These are phyloP conservation scores for Plicaturopsis crispa DNA, from an alignment of 768 basidiomycete genomes.

Conservation along the genomic window DNA sequence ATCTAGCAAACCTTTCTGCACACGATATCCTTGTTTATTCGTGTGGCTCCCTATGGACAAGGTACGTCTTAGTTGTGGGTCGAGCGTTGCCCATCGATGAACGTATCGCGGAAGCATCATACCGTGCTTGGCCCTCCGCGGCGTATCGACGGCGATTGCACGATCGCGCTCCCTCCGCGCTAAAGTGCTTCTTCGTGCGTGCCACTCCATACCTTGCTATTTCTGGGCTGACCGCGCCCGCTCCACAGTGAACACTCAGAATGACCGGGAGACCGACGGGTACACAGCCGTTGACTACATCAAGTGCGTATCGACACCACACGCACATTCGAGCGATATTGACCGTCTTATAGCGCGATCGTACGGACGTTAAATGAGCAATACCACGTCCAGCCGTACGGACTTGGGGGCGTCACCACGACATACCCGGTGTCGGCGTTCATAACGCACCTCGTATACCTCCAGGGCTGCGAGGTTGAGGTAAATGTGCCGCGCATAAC, in stretches of 20 bases:
- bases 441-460: conserved; percentile 78
- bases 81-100: background rate
- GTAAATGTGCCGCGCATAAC: conserved; percentile 57
- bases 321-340: too few relatives aligned
- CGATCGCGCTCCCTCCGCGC: conserved; percentile 61
- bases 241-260: conserved; percentile 69
- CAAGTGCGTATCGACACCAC: too few relatives aligned
- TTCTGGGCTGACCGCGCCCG: conserved; percentile 4
- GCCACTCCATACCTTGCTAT: background rate
- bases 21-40: conserved; percentile 80
- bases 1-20: conserved; percentile 50
- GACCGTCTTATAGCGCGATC: conserved; percentile 51
- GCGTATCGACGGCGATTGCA: conserved; percentile 73
- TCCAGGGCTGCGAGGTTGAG: conserved; percentile 51
- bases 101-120: conserved; percentile 65
- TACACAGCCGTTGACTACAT: conserved; percentile 85
- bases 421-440: conserved; percentile 74
- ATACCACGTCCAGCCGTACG: conserved; percentile 45
- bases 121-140: conserved; percentile 83
- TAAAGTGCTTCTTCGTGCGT: conserved; percentile 80
- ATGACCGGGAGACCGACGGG: conserved; percentile 85
- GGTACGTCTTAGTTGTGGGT: conserved; percentile 31
- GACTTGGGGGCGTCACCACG: conserved; percentile 50
- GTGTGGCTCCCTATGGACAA: conserved; percentile 93
- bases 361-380: conserved; percentile 58